These are phyloP conservation scores for Lathyrus sativus DNA, from an alignment of 306 rosid species.

Conservation along the genomic window DNA sequence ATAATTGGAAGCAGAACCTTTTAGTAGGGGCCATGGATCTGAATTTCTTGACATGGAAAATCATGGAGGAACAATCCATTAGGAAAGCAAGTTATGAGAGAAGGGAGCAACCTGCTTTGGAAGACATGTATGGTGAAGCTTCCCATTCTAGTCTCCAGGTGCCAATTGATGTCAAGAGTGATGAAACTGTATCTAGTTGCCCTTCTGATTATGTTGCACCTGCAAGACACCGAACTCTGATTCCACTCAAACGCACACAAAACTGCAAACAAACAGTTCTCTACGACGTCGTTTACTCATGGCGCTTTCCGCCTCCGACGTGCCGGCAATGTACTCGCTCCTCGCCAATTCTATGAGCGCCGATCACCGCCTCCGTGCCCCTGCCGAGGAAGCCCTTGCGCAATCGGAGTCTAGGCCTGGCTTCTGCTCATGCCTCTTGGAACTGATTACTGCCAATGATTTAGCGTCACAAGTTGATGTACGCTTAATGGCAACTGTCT, in stretches of 20 bases:
- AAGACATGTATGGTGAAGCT: no score
- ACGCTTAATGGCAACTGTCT: conserved; percentile 86
- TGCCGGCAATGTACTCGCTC: conserved; percentile 79
- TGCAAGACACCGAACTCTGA: conserved; percentile 14
- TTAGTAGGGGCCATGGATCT: no score
- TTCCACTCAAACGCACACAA: conserved; percentile 15
- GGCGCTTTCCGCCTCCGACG: conserved; percentile 76
- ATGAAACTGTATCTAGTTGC: no score
- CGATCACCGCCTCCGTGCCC: conserved; percentile 66
- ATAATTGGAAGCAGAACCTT: no score
- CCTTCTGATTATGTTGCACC: no score
- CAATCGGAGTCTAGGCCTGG: conserved; percentile 86
- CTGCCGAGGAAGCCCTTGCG: conserved; percentile 78
- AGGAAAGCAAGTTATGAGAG: no score
- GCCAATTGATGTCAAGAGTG: no score
- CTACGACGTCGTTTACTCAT: conserved; percentile 35
- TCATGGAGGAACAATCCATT: no score
- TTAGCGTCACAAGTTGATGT: conserved; percentile 74
- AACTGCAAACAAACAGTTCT: neutral
- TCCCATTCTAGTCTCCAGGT: no score
- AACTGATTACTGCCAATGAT: conserved; percentile 80
- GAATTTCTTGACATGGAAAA: no score
- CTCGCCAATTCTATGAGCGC: conserved; percentile 79
- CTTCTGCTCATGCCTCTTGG: conserved; percentile 90
- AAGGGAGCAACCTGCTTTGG: no score